phyloP scores from a whole-genome alignment of 177 flowering plant genomes.

The Telopea speciosissima region DNA sequence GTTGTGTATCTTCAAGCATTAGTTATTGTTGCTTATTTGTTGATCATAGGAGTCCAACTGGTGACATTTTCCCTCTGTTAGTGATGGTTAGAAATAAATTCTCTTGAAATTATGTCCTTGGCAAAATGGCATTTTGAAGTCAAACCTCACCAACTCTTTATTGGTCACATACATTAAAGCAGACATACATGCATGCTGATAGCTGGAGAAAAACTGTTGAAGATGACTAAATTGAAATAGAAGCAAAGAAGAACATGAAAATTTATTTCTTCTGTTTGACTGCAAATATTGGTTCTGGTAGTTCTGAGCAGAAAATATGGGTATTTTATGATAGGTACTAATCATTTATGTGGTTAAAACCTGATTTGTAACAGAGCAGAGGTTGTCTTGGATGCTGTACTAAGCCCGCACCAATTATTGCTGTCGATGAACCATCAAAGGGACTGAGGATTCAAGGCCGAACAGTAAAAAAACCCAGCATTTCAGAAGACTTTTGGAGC shows the following conservation, averaged over 20 bases:
- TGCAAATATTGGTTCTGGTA: neutral
- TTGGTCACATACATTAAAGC: neutral
- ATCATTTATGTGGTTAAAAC: slow-evolving; percentile 35
- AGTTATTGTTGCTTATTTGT: no score
- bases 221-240: no score
- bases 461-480: slow-evolving; percentile 40
- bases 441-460: slow-evolving; percentile 63
- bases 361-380: slow-evolving; percentile 73
- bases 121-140: neutral
- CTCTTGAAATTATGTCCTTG: no score
- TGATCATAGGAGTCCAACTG: no score
- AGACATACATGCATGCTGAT: neutral
- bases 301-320: neutral
- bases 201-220: neutral
- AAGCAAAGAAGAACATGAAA: no score
- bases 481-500: slow-evolving; percentile 89
- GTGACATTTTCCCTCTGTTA: no score
- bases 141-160: neutral
- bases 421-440: slow-evolving; percentile 66
- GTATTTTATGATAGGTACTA: slow-evolving; percentile 13
- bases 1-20: no score
- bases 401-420: slow-evolving; percentile 44
- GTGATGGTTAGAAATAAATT: no score
- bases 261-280: neutral
- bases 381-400: slow-evolving; percentile 82